Evolutionary conservation across 768 basidiomycete species (phyloP), one percentile per base, ranked within the genome.

Genomic region (Saitozyma podzolica): DNA sequence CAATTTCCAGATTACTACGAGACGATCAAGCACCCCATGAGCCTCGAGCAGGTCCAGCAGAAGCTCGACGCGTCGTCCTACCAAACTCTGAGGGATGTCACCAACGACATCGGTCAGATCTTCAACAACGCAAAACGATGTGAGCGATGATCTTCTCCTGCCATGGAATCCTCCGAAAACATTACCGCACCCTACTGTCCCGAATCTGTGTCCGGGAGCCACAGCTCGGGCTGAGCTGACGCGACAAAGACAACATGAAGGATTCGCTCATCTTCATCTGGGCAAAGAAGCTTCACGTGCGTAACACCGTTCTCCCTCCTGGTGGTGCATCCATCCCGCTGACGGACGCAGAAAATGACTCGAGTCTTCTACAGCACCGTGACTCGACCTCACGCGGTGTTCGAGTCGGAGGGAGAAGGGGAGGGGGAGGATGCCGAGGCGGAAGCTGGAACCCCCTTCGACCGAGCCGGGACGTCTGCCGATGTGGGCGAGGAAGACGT

Each of bases 101-200:
- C 60, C 39, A 53, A 58, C 40, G 78, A 79, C 62, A 48, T 79
- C 8, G 73, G 73, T 9, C 70, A 76, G 62, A 76, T 79, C 50
- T 79, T 71, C 58, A 69, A 62, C 50, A 79, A 79, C 54, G 78
- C 78, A 16, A 79, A 79, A 58, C 61, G 76, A 72, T 79, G 78
- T 79, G 55, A 66, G 78, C 62, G 8, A 9, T 2, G 29, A 29
- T 29, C 29, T 2, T 29, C 29, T 29, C 29, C 0, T 9, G 14
- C 6, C 53, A 8, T 48, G 54, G 17, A 49, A 54, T 29, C 10
- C 14, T 53, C 42, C 45, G 42, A 50, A n/a, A 50, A 29, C 50
- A 29, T 45, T 14, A 58, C 39, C 14, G 39, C 37, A 10, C 16
- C 11, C n/a, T 13, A 2, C 29, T 29, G n/a, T 5, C 29, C 5